Base-by-base conservation (phyloP, 441 rosid genomes). In the Melastoma candidum region DNA sequence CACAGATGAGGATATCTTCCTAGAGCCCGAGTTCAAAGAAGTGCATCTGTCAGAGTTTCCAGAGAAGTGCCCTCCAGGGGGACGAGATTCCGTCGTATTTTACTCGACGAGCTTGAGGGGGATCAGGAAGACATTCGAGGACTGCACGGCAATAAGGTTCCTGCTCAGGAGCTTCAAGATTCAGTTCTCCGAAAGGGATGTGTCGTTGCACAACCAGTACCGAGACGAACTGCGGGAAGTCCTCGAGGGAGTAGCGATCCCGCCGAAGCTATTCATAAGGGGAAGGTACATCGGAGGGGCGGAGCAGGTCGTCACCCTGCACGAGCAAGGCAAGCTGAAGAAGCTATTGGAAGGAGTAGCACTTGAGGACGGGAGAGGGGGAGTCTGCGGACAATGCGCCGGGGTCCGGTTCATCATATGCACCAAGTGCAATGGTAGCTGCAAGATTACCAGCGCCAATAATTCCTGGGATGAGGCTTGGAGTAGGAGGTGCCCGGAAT, bases 211-310 rank as follows among this genome's bases (percentile, higher is more conserved):
- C 67, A 25, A 69, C 63, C 94, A 74, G 61, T 85, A 61, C 71
- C 72, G 90, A 68, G 95, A 82, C 44, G 95, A 84, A 66, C 68
- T 86, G 50, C 82, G 90, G 95, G 73, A 71, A 58, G 47, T 78
- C 13, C 51, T 83, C 0, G 73, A 65, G 5, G 45, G 53, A 46
- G 78, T 78, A 69, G 90, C 70, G 47, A 66, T 80, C 11, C 84
- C 92, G 29, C 97, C 98, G 1, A 82, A 75, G 71, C 73, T 93
- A 44, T 93, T 93, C 66, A 63, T 93, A 12, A 81, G 59, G 49
- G 98, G 96, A 48, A 84, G 79, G 64, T 80, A 74, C 74, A 74
- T 93, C 26, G 98, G 98, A 49, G 97, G 95, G 64, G 92, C 90
- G 7, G 92, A 86, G 36, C 85, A 82, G 73, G 92, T 84, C 26